Evolutionary conservation across 179 eudicot species (phyloP).

Genomic region (Amaranthus tricolor): DNA sequence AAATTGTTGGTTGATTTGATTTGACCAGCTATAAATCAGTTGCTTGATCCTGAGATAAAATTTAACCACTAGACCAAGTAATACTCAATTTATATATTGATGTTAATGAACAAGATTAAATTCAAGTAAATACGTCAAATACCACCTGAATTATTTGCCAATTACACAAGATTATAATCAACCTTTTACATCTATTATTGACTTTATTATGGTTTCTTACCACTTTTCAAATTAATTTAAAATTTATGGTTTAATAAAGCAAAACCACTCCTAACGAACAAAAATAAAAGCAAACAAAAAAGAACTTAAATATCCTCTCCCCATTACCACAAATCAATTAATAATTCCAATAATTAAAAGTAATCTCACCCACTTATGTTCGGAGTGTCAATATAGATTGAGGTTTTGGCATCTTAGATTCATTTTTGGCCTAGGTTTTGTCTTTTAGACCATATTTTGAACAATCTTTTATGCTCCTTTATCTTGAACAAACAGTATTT

Average conservation of each 20-base stretch:
- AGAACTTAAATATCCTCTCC: constrained; percentile 16
- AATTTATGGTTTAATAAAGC: background rate
- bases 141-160: background rate
- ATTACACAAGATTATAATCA: constrained; percentile 5
- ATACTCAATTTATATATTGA: no score
- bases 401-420: constrained; percentile 19
- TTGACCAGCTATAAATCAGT: background rate
- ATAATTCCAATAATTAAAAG: constrained; percentile 10
- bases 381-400: constrained; percentile 7
- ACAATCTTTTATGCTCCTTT: constrained; percentile 16
- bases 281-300: constrained; percentile 23
- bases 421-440: constrained; percentile 2
- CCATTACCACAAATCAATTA: constrained; percentile 14
- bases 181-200: constrained; percentile 11
- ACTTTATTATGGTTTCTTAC: background rate
- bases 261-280: constrained; percentile 21
- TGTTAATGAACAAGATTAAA: no score
- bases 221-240: background rate
- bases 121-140: background rate
- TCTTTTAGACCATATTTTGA: constrained; percentile 1
- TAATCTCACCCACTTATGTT: constrained; percentile 12
- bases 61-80: background rate
- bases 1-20: background rate
- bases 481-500: background rate
- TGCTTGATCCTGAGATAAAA: background rate